These are phyloP conservation scores for Orbilia brochopaga DNA, from an alignment of 2,329 filamentous ascomycete genomes.

Conservation along the genomic window DNA sequence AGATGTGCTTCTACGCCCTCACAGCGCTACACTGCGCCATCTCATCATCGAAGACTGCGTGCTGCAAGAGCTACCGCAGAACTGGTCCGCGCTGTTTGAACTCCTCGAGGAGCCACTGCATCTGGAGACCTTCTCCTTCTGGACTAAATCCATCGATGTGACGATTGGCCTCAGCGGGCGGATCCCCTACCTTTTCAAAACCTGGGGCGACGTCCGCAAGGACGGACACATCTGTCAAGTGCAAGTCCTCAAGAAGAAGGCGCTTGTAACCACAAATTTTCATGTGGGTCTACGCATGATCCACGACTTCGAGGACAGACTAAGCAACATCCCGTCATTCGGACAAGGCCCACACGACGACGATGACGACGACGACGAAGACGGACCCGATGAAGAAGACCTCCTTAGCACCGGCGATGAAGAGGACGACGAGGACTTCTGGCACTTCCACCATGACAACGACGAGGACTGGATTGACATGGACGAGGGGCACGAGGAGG, in stretches of 20 bases:
- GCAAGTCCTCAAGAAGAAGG: conserved; percentile 21
- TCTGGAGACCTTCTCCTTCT: conserved; percentile 28
- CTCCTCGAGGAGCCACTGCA: conserved; percentile 23
- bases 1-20: conserved; percentile 17
- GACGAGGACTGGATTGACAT: conserved; percentile 17
- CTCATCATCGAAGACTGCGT: conserved; percentile 38
- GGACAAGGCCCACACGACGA: not conserved
- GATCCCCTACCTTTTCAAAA: conserved; percentile 28
- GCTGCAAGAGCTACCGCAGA: conserved; percentile 23
- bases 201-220: conserved; percentile 19
- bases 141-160: conserved; percentile 28
- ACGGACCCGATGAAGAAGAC: not conserved
- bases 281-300: conserved; percentile 15
- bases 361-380: not conserved
- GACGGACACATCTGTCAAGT: conserved; percentile 24
- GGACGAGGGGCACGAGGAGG: conserved; percentile 9
- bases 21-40: conserved; percentile 24
- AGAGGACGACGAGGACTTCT: not conserved
- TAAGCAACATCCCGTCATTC: not conserved
- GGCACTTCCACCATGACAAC: not conserved
- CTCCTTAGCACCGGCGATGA: not conserved
- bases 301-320: conserved; percentile 18
- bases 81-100: conserved; percentile 33
- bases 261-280: conserved; percentile 9
- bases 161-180: conserved; percentile 13